These are phyloP conservation scores for Pulicaria dysenterica DNA, from an alignment of 129 eudicot genomes.

Conservation along the genomic window DNA sequence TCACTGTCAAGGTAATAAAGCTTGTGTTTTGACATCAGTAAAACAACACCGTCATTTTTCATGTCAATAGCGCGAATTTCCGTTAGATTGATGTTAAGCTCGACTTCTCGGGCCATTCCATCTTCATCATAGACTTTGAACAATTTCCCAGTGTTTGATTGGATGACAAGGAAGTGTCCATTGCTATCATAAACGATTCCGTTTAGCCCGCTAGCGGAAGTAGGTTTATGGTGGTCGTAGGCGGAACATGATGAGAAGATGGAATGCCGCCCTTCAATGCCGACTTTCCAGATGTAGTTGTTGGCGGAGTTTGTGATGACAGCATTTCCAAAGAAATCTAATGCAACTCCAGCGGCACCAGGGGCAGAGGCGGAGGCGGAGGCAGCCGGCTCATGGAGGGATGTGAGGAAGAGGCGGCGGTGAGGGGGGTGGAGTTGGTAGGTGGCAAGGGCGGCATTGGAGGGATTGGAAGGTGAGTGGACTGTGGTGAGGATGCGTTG, in stretches of 20 bases:
- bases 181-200: slow-evolving; percentile 8
- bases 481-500: slow-evolving; percentile 5
- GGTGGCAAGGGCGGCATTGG: slow-evolving; percentile 7
- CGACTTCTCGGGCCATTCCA: slow-evolving; percentile 50
- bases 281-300: slow-evolving; percentile 22
- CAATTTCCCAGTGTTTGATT: slow-evolving; percentile 66
- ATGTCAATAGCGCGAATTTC: slow-evolving; percentile 54
- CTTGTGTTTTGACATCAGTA: slow-evolving; percentile 46
- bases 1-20: slow-evolving; percentile 54
- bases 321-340: slow-evolving; percentile 12
- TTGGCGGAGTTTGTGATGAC: slow-evolving; percentile 9
- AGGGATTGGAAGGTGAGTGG: slow-evolving; percentile 10
- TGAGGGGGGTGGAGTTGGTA: slow-evolving; percentile 12
- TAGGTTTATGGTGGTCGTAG: slow-evolving; percentile 12
- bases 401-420: not conserved
- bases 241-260: slow-evolving; percentile 8
- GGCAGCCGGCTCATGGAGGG: not conserved
- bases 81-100: slow-evolving; percentile 45
- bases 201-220: not conserved
- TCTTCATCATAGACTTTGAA: slow-evolving; percentile 54
- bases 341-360: slow-evolving; percentile 11
- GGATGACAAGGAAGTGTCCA: slow-evolving; percentile 53
- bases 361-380: not conserved
- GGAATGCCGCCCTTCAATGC: slow-evolving; percentile 13
- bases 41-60: slow-evolving; percentile 53